These are phyloP conservation scores for Angomonas ambiguus DNA, from an alignment of 208 protist genomes.

Conservation along the genomic window DNA sequence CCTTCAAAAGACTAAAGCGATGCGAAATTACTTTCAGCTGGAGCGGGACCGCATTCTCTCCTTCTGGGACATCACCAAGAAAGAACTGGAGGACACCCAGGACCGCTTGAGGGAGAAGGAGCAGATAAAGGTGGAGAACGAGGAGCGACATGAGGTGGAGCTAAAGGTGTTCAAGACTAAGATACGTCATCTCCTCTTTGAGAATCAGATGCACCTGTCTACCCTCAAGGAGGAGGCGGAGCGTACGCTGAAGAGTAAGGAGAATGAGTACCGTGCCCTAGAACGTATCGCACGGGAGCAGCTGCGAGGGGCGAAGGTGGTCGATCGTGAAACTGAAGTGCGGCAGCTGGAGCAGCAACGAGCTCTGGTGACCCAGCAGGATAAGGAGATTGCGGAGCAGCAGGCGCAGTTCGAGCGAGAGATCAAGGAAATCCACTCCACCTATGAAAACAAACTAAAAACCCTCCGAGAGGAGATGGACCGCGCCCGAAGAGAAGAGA, in stretches of 20 bases:
- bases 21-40: constrained; percentile 97
- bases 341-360: constrained; percentile 80
- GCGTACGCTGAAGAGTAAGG: constrained; percentile 76
- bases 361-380: constrained; percentile 71
- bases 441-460: constrained; percentile 93
- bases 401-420: constrained; percentile 86
- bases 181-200: constrained; percentile 95
- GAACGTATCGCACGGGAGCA: constrained; percentile 82
- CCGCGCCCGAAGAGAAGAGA: constrained; percentile 85
- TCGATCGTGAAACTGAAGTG: constrained; percentile 86
- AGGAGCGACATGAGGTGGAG: constrained; percentile 93
- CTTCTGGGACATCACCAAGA: constrained; percentile 95
- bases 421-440: constrained; percentile 92
- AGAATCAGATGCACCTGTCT: constrained; percentile 92
- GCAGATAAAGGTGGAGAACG: constrained; percentile 90
- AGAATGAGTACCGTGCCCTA: constrained; percentile 85
- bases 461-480: constrained; percentile 90
- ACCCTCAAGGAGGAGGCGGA: constrained; percentile 88
- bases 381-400: constrained; percentile 85
- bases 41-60: constrained; percentile 95
- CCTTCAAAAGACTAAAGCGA: constrained; percentile 90
- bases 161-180: constrained; percentile 97
- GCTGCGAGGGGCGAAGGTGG: constrained; percentile 80
- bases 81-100: constrained; percentile 86
- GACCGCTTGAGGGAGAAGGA: constrained; percentile 86